Evolutionary conservation across 2,329 filamentous ascomycete genomes (phyloP).

Genomic region (Chaetoscypha palmicola): DNA sequence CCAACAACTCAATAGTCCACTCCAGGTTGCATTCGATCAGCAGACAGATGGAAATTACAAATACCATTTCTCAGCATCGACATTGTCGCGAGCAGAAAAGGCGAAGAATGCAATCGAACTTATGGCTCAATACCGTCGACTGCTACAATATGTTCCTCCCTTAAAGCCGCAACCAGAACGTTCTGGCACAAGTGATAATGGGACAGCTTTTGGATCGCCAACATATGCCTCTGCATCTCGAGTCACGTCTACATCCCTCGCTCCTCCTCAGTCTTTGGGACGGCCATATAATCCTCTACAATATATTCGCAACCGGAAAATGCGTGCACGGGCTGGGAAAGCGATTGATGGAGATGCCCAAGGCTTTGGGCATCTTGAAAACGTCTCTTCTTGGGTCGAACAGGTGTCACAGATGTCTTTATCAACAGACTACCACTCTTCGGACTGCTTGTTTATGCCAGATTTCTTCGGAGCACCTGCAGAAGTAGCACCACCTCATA

Average conservation of each 20-base stretch:
- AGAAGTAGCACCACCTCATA: conserved; percentile 24
- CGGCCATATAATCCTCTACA: conserved; percentile 87
- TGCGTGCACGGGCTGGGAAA: conserved; percentile 70
- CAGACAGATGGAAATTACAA: conserved; percentile 41
- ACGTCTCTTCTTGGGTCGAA: conserved; percentile 72
- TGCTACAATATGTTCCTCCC: conserved; percentile 73
- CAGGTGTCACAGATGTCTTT: conserved; percentile 38
- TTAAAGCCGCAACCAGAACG: conserved; percentile 45
- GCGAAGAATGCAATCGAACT: conserved; percentile 82
- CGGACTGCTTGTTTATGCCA: conserved; percentile 37
- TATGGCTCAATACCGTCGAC: conserved; percentile 71
- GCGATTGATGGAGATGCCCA: conserved; percentile 66
- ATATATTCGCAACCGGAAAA: conserved; percentile 82
- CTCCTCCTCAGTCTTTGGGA: conserved; percentile 38
- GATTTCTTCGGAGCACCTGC: conserved; percentile 31
- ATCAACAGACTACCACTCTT: conserved; percentile 19
- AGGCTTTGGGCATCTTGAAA: conserved; percentile 68
- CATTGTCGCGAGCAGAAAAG: conserved; percentile 73
- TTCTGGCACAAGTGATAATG: conserved; percentile 36
- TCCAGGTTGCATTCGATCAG: conserved; percentile 43
- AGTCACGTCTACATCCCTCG: conserved; percentile 33
- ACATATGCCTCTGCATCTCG: conserved; percentile 30
- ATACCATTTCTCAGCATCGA: conserved; percentile 70
- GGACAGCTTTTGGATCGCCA: conserved; percentile 12
- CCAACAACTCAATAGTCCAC: conserved; percentile 37